A percentile compares a stretch with the other conserved stretches of the same genome.
These are phyloP conservation scores for Jamesozyma spencerorum DNA, from an alignment of 805 yeast species.

Conservation along the genomic window DNA sequence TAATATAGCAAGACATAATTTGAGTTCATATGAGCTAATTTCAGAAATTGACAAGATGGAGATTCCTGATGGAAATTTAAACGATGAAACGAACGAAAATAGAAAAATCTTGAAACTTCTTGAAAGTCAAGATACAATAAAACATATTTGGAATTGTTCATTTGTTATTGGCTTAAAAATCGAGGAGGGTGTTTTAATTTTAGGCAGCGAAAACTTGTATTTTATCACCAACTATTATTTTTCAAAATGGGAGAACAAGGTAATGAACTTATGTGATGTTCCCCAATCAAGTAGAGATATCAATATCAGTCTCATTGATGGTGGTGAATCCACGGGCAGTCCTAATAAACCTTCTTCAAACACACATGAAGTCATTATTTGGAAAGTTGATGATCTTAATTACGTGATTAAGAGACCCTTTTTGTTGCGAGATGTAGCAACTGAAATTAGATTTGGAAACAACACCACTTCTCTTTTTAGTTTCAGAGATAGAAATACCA, in stretches of 20 bases:
- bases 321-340: no score
- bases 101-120: slow-evolving; percentile 64
- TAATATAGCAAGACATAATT: neutral
- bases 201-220: slow-evolving; percentile 58
- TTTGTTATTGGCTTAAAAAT: slow-evolving; percentile 70
- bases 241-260: slow-evolving; percentile 37
- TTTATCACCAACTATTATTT: slow-evolving; percentile 60
- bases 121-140: slow-evolving; percentile 60
- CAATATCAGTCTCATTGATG: slow-evolving; percentile 53
- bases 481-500: slow-evolving; percentile 39
- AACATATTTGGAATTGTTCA: slow-evolving; percentile 66
- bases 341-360: no score
- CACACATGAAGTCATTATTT: slow-evolving; percentile 35
- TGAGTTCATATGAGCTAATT: slow-evolving; percentile 35
- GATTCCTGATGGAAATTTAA: slow-evolving; percentile 39
- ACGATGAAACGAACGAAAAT: slow-evolving; percentile 34
- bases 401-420: slow-evolving; percentile 69
- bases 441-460: slow-evolving; percentile 66
- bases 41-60: slow-evolving; percentile 34
- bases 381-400: slow-evolving; percentile 53
- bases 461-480: slow-evolving; percentile 67
- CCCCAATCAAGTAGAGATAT: slow-evolving; percentile 56
- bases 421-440: slow-evolving; percentile 67
- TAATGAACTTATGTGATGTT: slow-evolving; percentile 59
- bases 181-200: slow-evolving; percentile 61